Base-by-base conservation (phyloP, 208 protist species). In the Leishmania martiniquensis region DNA sequence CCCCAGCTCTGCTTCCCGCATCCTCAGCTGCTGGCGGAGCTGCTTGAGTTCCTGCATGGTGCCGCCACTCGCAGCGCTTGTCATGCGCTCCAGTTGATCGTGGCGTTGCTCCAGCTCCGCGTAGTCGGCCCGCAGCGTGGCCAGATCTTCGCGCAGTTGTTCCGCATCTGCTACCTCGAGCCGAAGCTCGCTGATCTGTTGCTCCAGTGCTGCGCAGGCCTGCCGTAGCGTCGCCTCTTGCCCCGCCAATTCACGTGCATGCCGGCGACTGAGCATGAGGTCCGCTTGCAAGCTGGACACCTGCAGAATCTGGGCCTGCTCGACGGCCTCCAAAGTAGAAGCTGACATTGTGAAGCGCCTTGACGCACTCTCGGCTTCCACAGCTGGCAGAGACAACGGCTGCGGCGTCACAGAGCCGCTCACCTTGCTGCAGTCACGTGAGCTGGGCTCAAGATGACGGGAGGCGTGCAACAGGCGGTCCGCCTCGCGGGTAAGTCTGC, bases 241-340 rank as follows among this genome's bases (percentile, higher is more conserved):
- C 12, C 59, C 57, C 71, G 91, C 87, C 37, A 90, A 70, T 25
- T 86, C 83, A 20, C 84, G 83, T 20, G 85, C 83, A n/a, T 80
- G 82, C 4, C 76, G 82, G 2, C 89, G 85, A 15, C 66, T 83
- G n/a, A 87, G 59, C 54, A 90, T 57, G 13, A 92, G 82, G 60
- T 92, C 89, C n/a, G 78, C 84, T 69, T 92, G 89, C 17, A 92
- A 74, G 72, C 84, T 85, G 9, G 84, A 87, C 54, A 92, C 88
- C 63, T 90, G 85, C 22, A 92, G 75, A 70, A 90, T 80, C 39
- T 92, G 84, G 15, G 89, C 79, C 25, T 85, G 75, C 52, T 92
- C 89, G 10, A 85, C 44, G 49, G 60, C 57, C 55, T 92, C 89
- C 25, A 72, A 29, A 39, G 57, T 49, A 20, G 76, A 72, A 45